Evolutionary conservation across 768 basidiomycete species (phyloP).

Genomic region (Filobasidium floriforme): DNA sequence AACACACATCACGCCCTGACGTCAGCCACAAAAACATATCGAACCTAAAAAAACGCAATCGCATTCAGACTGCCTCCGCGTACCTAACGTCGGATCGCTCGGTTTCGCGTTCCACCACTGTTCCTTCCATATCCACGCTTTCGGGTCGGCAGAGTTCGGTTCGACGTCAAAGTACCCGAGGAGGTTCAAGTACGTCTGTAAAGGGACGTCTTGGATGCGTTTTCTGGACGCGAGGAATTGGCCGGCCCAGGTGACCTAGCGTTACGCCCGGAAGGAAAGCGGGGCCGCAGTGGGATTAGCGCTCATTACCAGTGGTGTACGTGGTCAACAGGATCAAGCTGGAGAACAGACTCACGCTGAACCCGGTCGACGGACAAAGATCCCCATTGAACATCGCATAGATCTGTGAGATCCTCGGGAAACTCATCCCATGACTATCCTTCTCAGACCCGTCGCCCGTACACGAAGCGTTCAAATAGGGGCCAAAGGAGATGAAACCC

Average conservation of each 20-base stretch:
- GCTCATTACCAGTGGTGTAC: too few species aligned
- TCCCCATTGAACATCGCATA: conserved; percentile 39
- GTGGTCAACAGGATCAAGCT: too few species aligned
- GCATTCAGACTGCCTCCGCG: too few species aligned
- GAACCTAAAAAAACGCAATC: too few species aligned
- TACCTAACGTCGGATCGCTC: conserved; percentile 32
- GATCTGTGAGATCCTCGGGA: conserved; percentile 37
- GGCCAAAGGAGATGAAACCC: conserved; percentile 43
- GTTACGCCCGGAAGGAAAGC: too few species aligned
- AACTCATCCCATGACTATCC: conserved; percentile 33
- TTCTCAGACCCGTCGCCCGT: conserved; percentile 27
- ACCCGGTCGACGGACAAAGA: conserved; percentile 31
- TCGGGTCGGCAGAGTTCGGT: conserved; percentile 7
- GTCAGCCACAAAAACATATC: too few species aligned
- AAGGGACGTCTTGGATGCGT: conserved; percentile 33
- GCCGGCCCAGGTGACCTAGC: conserved; percentile 39
- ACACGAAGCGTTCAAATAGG: conserved; percentile 32
- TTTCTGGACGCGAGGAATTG: conserved; percentile 39
- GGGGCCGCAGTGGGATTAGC: too few species aligned
- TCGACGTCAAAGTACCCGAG: conserved; percentile 31
- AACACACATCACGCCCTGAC: too few species aligned
- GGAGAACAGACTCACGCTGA: conserved; percentile 27
- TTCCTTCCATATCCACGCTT: conserved; percentile 39
- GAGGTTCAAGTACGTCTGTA: conserved; percentile 31
- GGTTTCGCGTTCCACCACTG: conserved; percentile 33